Evolutionary conservation across 148 eudicot species (phyloP), one percentile per base, ranked within the genome.

Genomic region (Diospyros kaki): DNA sequence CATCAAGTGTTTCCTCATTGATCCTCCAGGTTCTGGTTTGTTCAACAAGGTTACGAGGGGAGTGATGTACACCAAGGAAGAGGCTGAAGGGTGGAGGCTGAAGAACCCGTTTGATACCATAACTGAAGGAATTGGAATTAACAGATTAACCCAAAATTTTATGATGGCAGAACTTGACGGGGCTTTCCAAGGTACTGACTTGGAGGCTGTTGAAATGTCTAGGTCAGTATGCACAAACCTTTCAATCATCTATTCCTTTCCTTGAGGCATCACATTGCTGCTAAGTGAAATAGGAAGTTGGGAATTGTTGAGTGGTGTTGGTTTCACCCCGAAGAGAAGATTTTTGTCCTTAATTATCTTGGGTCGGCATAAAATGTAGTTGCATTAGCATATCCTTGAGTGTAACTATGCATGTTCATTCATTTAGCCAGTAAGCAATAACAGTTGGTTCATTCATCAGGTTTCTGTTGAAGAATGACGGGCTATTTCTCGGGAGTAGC

Each of bases 161-260:
- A 83, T 85, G 82, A 79, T 83, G 87, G 99, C 94, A 43, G 82
- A 88, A 79, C 89, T 95, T 59, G 96, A 95, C 87, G 99, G 96
- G 13, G 99, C 97, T 78, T 92, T 92, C 74, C 88, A 85, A 67
- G 99, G 99, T 79, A 85, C 96, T 13, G 99, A 95, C 75, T 78
- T 68, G 84, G 97, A 95, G 71, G 99, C 99, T 75, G 97, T 92
- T 76, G 99, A 95, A 86, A 95, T 95, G 97, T 95, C 99, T 69
- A 95, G 99, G 99, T 91, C 68, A 73, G 87, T 82, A 40, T 70
- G 9, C 28, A 42, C 54, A 53, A 38, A 15, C 42, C 11, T 44
- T 14, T 7, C 39, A 9, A 28, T 60, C 69, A 17, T 43, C 4
- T 39, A 40, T 71, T 39, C 45, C 40, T 66, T 55, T 2, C 60